A percentile compares a stretch with the other conserved stretches of the same genome.
Conservation (phyloP, 176 grass and related monocot genomes). For the Themeda triandra region DNA sequence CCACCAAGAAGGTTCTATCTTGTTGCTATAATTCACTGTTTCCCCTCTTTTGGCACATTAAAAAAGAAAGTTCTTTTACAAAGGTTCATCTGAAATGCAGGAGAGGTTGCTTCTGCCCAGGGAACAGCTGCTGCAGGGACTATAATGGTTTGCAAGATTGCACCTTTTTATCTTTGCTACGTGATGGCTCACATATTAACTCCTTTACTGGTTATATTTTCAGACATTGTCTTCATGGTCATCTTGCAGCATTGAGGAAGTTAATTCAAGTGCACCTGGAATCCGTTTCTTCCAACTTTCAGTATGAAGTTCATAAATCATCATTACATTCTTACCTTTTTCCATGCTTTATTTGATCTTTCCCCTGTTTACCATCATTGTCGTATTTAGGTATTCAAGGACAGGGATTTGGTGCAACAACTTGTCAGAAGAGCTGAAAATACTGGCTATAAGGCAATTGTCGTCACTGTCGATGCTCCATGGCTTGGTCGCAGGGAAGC, state of each 20-base stretch:
- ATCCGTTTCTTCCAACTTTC: slow-evolving; percentile 93
- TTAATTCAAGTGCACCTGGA: slow-evolving; percentile 68
- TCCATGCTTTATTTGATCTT: background rate
- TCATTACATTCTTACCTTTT: background rate
- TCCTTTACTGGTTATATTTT: slow-evolving; percentile 8
- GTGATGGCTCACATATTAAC: background rate
- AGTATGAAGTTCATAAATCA: slow-evolving; percentile 25
- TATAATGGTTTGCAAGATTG: slow-evolving; percentile 62
- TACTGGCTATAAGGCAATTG: slow-evolving; percentile 83
- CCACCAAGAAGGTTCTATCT: slow-evolving; percentile 65
- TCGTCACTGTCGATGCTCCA: slow-evolving; percentile 76
- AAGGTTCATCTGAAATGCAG: slow-evolving; percentile 34
- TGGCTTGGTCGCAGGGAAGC: slow-evolving; percentile 83
- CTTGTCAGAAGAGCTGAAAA: slow-evolving; percentile 72
- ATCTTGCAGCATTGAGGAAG: slow-evolving; percentile 78
- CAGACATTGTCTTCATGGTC: slow-evolving; percentile 89
- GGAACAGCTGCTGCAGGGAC: slow-evolving; percentile 71
- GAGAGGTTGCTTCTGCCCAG: slow-evolving; percentile 86
- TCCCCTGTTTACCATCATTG: background rate
- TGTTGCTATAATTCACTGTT: background rate
- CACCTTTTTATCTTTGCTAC: background rate
- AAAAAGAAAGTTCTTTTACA: background rate
- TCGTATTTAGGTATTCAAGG: slow-evolving; percentile 70
- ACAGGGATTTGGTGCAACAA: slow-evolving; percentile 64
- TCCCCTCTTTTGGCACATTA: background rate